Conservation (phyloP, 2,329 filamentous ascomycete species). For the Penicillium polonicum region DNA sequence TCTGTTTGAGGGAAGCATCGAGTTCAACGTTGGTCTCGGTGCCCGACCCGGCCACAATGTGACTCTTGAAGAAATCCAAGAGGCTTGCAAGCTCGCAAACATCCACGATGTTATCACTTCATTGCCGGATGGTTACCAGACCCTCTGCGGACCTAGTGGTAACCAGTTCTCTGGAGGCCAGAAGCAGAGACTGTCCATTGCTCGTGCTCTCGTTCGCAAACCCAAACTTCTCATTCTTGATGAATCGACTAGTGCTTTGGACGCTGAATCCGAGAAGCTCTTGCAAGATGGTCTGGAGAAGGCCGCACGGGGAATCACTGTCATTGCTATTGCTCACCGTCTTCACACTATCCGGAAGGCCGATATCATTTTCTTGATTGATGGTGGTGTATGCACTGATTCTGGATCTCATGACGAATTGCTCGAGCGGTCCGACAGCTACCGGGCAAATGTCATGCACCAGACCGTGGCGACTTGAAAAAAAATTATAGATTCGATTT, state of each 20-base stretch:
- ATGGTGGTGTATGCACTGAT: slow-evolving; percentile 63
- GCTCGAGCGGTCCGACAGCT: slow-evolving; percentile 46
- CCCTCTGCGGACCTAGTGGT: slow-evolving; percentile 53
- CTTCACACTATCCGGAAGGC: slow-evolving; percentile 62
- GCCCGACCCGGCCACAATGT: slow-evolving; percentile 54
- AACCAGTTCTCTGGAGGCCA: slow-evolving; percentile 57
- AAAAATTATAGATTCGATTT: neutral
- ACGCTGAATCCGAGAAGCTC: slow-evolving; percentile 53
- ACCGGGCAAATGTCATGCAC: slow-evolving; percentile 42
- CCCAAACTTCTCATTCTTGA: slow-evolving; percentile 60
- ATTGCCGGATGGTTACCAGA: slow-evolving; percentile 61
- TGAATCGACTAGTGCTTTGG: slow-evolving; percentile 60
- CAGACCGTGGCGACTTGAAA: slow-evolving; percentile 33
- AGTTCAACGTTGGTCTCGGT: slow-evolving; percentile 49
- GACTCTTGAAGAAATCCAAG: slow-evolving; percentile 61
- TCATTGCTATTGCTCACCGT: slow-evolving; percentile 45
- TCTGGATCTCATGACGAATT: slow-evolving; percentile 63
- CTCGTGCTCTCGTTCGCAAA: slow-evolving; percentile 55
- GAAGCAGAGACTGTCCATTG: slow-evolving; percentile 58
- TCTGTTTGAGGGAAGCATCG: slow-evolving; percentile 50
- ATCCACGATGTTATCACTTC: slow-evolving; percentile 67
- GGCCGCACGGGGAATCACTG: slow-evolving; percentile 35
- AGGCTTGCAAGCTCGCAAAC: slow-evolving; percentile 66
- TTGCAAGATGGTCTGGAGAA: slow-evolving; percentile 45
- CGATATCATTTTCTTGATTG: slow-evolving; percentile 75